Evolutionary conservation across 2,329 filamentous ascomycete genomes (phyloP), one percentile per base, ranked within the genome.

Genomic region (Pyrenophora teres): DNA sequence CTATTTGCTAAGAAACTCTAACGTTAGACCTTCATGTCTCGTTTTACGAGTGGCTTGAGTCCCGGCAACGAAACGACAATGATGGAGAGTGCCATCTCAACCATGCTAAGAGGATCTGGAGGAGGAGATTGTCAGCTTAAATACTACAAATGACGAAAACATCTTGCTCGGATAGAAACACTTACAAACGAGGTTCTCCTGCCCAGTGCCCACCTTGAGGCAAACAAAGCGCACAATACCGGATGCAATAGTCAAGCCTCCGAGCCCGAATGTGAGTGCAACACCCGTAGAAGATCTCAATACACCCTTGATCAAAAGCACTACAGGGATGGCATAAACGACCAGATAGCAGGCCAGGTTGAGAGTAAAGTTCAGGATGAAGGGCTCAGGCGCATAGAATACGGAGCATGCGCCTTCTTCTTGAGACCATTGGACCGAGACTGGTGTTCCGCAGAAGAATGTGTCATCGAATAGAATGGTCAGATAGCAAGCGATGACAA

Each of bases 161-260:
- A 1, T n/a, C 2, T 5, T 1, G 7, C 0, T 3, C n/a, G 1
- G 12, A 15, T 6, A 6, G 36, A 10, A 0, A 3, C 4, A 63
- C 61, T 62, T 55, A 64, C 61, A 64, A 59, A 64, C 61, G n/a
- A 64, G 56, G 38, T 64, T 64, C 23, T 56, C 55, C 9, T 64
- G 61, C 1, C 61, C 61, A 31, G 61, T 64, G 4, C 61, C 61
- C 16, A 64, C 48, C 16, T 62, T 64, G 15, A 64, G 38, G 15
- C 49, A 56, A 1, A 54, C 53, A 21, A 64, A 64, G 2, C 61
- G 51, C 13, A 64, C 59, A 13, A 64, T 61, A 13, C 61, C 47
- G 0, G 59, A 59, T 0, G 52, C 48, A 15, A 64, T 64, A 2
- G 61, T 64, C 7, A 64, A 46, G 6, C 53, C 57, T 39, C 61